Percentiles rank a stretch among this genome's conserved stretches.
Evolutionary conservation across 306 rosid species (phyloP).

Genomic region (Delonix regia): DNA sequence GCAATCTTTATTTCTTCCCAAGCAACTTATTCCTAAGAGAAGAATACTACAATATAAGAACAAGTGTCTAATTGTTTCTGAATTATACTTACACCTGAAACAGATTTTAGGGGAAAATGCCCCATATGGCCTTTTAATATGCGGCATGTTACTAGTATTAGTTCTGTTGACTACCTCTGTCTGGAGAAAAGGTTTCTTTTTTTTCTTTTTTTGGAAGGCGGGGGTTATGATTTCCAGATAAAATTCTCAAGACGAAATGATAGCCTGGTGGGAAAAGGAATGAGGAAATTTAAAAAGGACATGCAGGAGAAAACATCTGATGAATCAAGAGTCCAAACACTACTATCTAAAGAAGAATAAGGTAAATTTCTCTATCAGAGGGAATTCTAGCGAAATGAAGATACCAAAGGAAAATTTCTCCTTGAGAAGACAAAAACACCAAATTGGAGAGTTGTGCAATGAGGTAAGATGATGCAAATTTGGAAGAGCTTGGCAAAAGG

Average conservation of each 20-base stretch:
- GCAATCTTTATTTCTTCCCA: neutral
- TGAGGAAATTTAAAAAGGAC: neutral
- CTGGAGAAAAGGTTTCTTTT: neutral
- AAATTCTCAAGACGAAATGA: neutral
- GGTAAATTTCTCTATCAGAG: neutral
- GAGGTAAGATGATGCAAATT: neutral
- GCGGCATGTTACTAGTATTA: neutral
- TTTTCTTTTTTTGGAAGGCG: too few relatives aligned
- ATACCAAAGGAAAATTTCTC: neutral
- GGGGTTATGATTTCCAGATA: neutral
- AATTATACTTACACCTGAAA: neutral
- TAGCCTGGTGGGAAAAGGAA: neutral
- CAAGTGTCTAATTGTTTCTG: neutral
- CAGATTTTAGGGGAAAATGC: neutral
- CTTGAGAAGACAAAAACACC: neutral
- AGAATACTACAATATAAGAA: neutral
- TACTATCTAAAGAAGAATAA: neutral
- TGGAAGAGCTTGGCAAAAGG: neutral
- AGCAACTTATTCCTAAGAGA: neutral
- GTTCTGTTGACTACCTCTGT: neutral
- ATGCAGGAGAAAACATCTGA: neutral
- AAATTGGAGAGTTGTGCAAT: neutral
- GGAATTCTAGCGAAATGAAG: neutral
- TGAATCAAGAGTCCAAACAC: neutral
- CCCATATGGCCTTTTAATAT: neutral